A percentile compares a stretch with the other conserved stretches of the same genome.
These are phyloP conservation scores for Phytophthora tentaculata DNA, from an alignment of 352 stramenopile genomes.

Conservation along the genomic window DNA sequence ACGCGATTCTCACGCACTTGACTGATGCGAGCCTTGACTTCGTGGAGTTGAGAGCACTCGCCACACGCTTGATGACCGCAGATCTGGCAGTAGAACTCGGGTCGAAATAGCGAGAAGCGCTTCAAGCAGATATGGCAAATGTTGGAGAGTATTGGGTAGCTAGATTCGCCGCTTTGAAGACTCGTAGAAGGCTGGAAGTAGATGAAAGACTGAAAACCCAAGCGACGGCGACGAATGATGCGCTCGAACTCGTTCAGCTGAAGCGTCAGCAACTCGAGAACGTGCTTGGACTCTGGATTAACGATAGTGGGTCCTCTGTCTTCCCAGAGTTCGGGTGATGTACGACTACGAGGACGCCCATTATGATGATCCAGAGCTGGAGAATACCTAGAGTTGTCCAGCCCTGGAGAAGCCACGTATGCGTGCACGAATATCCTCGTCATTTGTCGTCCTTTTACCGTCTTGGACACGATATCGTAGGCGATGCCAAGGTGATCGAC, in stretches of 20 bases:
- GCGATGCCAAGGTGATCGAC: conserved; percentile 63
- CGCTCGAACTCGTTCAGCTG: conserved; percentile 57
- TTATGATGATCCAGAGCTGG: conserved; percentile 5
- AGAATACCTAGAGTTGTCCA: conserved; percentile 15
- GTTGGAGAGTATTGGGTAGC: conserved; percentile 20
- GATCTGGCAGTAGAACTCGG: conserved; percentile 57
- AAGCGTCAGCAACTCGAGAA: conserved; percentile 49
- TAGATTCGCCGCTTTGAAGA: conserved; percentile 17
- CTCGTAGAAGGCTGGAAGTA: conserved; percentile 45
- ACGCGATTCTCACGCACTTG: conserved; percentile 51
- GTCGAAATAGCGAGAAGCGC: conserved; percentile 44
- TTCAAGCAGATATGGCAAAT: conserved; percentile 48
- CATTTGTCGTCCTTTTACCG: background rate
- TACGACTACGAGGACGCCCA: conserved; percentile 20
- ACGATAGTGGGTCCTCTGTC: conserved; percentile 26
- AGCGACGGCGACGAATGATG: conserved; percentile 62
- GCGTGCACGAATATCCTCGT: conserved; percentile 52
- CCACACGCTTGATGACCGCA: conserved; percentile 50
- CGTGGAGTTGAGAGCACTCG: conserved; percentile 53
- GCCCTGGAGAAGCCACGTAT: conserved; percentile 49
- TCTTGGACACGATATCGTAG: conserved; percentile 46
- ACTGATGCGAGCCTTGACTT: conserved; percentile 51
- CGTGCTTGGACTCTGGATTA: conserved; percentile 57
- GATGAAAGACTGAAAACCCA: conserved; percentile 70
- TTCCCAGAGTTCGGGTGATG: conserved; percentile 12